Conservation (phyloP, 805 yeast genomes). For the Sugiyamaella qingdaonensis region DNA sequence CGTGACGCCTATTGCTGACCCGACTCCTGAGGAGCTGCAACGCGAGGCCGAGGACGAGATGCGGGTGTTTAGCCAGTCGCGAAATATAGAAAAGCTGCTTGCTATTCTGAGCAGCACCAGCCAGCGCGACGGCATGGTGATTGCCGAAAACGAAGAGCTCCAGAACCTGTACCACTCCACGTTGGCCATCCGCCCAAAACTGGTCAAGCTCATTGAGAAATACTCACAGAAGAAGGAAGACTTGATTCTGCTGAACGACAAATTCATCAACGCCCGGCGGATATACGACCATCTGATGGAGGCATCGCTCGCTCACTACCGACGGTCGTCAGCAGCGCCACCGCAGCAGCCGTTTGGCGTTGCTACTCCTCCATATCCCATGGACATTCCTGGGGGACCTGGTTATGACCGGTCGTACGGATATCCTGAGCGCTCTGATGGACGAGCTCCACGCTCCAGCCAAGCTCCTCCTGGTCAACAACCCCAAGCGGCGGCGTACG, state of each 20-base stretch:
- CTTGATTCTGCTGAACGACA: slow-evolving; percentile 62
- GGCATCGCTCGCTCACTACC: slow-evolving; percentile 33
- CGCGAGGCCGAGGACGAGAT: slow-evolving; percentile 50
- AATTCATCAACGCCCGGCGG: slow-evolving; percentile 63
- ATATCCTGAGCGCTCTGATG: too few relatives aligned
- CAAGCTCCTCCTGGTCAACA: too few relatives aligned
- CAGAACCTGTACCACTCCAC: slow-evolving; percentile 69
- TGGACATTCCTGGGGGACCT: background rate
- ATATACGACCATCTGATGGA: slow-evolving; percentile 68
- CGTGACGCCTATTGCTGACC: slow-evolving; percentile 71
- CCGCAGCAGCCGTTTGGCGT: background rate
- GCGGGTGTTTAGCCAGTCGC: slow-evolving; percentile 48
- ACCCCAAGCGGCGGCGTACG: too few relatives aligned
- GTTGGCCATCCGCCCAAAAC: slow-evolving; percentile 65
- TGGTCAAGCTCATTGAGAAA: slow-evolving; percentile 72
- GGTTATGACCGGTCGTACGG: background rate
- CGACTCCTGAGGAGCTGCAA: slow-evolving; percentile 55
- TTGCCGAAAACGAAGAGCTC: slow-evolving; percentile 58
- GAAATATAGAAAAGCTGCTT: slow-evolving; percentile 66
- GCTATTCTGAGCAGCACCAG: slow-evolving; percentile 45
- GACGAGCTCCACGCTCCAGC: too few relatives aligned
- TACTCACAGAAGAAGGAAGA: slow-evolving; percentile 77
- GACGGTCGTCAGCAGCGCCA: slow-evolving; percentile 9
- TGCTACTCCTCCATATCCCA: slow-evolving; percentile 3
- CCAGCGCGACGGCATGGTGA: slow-evolving; percentile 31